Base-by-base conservation (phyloP, 2,329 filamentous ascomycete species). In the Cladosporium phlei region DNA sequence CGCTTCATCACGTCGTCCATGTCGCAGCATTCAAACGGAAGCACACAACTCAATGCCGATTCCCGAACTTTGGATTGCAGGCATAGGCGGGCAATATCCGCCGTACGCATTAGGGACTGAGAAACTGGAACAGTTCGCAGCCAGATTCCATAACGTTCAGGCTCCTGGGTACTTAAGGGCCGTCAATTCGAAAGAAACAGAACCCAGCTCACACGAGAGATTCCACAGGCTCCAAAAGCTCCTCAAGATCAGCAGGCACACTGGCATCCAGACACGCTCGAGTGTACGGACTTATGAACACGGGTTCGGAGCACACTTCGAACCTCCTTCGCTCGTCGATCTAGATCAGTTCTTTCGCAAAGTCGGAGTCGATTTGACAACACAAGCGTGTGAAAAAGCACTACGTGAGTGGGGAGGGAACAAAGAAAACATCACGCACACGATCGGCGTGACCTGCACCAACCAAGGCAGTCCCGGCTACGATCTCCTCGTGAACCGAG, bases 401-500 rank as follows among this genome's bases (percentile, higher is more conserved):
- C 52, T 69, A 27, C 20, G 42, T 1, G 66, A 69, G 46, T 60
- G 59, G 28, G 44, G 52, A 2, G 21, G 58, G 3, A 24, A 28
- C 11, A 42, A 54, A 5, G 22, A 47, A 2, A 59, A 63, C 0
- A 59, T 69, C 22, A 69, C 67, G 1, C 66, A 69, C 43, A 56
- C 61, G 17, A 57, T 69, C 11, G 65, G 61, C 28, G 65, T 66
- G 9, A 68, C 65, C 7, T 65, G 64, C 30, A 69, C 66, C 11
- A 59, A 60, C 21, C 57, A 62, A 22, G 61, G 63, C 17, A 64
- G 58, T 12, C 67, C 67, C 1, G 66, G 67, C 6, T 66, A 63
- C 34, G 67, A 69, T 21, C 53, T 65, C 9, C 57, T 65, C 2
- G 66, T 69, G 9, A 54, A 57, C n/a, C 56, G 61, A 29, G 55